A percentile compares a stretch with the other conserved stretches of the same genome.
Conservation (phyloP, 2,329 filamentous ascomycete genomes). For the Esteya vermicola region DNA sequence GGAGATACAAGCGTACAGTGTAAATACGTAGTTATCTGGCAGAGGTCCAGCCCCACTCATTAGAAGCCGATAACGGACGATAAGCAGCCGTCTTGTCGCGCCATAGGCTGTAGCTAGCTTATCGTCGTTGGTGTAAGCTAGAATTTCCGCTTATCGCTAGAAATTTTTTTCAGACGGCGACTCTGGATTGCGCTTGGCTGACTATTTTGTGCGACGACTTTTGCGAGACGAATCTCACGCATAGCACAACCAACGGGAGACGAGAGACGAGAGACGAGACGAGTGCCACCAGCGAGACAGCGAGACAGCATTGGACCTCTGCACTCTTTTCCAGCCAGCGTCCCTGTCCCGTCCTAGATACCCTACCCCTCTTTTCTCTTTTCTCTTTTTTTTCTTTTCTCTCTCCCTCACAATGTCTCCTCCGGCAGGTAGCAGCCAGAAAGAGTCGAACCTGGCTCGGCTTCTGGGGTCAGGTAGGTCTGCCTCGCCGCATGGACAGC, state of each 20-base stretch:
- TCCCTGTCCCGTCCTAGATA: too few species aligned
- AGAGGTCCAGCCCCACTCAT: too few species aligned
- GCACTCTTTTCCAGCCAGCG: too few species aligned
- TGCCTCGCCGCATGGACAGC: neutral
- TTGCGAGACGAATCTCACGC: too few species aligned
- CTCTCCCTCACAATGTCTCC: slow-evolving; percentile 40
- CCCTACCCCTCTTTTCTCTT: too few species aligned
- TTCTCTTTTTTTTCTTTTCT: neutral
- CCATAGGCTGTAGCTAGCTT: neutral
- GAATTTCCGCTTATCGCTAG: neutral
- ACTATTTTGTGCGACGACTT: too few species aligned
- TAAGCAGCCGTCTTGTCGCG: neutral
- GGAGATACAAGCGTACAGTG: too few species aligned
- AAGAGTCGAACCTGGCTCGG: slow-evolving; percentile 78
- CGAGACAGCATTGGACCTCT: neutral
- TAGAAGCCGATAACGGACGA: neutral
- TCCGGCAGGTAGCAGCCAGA: slow-evolving; percentile 39
- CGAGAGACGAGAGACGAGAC: too few species aligned
- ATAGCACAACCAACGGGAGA: too few species aligned
- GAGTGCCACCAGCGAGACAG: neutral
- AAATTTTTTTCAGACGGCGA: slow-evolving; percentile 2
- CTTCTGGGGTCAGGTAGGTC: slow-evolving; percentile 74
- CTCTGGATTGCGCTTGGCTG: neutral
- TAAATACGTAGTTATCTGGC: too few species aligned
- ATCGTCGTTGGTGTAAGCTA: neutral